Percentiles rank a stretch among this genome's conserved stretches.
These are phyloP conservation scores for Lipomyces kockii DNA, from an alignment of 805 yeast species.

Conservation along the genomic window DNA sequence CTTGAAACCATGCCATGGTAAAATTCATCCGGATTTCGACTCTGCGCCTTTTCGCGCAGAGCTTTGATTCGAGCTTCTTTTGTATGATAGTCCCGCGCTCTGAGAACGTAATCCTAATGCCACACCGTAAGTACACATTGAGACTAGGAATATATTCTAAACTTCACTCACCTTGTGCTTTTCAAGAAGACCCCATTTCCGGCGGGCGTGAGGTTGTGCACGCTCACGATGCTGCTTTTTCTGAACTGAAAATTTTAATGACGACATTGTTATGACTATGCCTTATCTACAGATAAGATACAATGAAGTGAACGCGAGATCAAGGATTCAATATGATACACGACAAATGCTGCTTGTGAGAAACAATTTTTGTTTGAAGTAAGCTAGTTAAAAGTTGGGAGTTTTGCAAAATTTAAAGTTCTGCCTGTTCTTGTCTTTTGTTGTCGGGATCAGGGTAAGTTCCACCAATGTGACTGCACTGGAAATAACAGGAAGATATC, in stretches of 20 bases:
- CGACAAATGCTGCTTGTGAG: too few relatives aligned
- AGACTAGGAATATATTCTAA: background rate
- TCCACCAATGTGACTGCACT: background rate
- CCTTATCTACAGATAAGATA: background rate
- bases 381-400: background rate
- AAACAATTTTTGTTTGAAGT: background rate
- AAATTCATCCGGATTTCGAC: slow-evolving; percentile 91
- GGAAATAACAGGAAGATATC: too few relatives aligned
- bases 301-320: background rate
- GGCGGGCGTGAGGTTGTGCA: slow-evolving; percentile 77
- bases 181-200: slow-evolving; percentile 82
- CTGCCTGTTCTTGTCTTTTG: too few relatives aligned
- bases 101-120: slow-evolving; percentile 61
- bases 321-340: background rate
- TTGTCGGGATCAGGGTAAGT: background rate
- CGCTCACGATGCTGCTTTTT: slow-evolving; percentile 96
- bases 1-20: slow-evolving; percentile 87
- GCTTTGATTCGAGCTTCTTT: slow-evolving; percentile 67
- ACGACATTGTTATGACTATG: slow-evolving; percentile 57
- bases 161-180: slow-evolving; percentile 63
- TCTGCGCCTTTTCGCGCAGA: slow-evolving; percentile 70
- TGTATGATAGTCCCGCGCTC: slow-evolving; percentile 66
- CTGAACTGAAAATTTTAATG: slow-evolving; percentile 85
- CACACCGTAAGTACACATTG: background rate
- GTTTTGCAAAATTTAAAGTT: background rate